Conservation (phyloP, 1,139 yeast species). For the Yamadazyma pseudoaaseri region DNA sequence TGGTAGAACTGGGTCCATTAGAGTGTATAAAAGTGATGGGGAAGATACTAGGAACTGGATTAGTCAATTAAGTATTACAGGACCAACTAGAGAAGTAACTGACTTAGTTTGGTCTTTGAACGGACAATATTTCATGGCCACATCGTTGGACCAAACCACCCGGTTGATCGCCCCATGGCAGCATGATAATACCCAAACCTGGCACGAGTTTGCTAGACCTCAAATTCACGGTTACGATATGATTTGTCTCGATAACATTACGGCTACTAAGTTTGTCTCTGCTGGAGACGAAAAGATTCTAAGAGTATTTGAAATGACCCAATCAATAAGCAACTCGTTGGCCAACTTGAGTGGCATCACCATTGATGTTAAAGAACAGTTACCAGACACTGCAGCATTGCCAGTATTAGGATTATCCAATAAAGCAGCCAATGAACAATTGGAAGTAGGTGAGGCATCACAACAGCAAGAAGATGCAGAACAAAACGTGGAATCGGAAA, state of each 20-base stretch:
- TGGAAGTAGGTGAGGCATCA: conserved; percentile 41
- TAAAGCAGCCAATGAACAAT: conserved; percentile 65
- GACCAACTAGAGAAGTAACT: conserved; percentile 72
- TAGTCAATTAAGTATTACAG: conserved; percentile 66
- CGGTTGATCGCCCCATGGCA: conserved; percentile 72
- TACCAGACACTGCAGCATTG: conserved; percentile 81
- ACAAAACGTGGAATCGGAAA: conserved; percentile 31
- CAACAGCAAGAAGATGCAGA: conserved; percentile 37
- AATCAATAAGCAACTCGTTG: conserved; percentile 65
- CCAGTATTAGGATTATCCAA: conserved; percentile 95
- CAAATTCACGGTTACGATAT: conserved; percentile 98
- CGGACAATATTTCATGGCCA: conserved; percentile 69
- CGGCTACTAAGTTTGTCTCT: conserved; percentile 69
- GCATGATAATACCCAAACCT: conserved; percentile 29
- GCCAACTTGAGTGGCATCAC: conserved; percentile 51
- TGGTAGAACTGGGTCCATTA: conserved; percentile 92
- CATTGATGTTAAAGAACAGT: conserved; percentile 21
- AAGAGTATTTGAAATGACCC: conserved; percentile 89
- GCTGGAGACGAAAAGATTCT: conserved; percentile 96
- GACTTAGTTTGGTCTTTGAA: conserved; percentile 76
- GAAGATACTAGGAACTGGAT: conserved; percentile 45
- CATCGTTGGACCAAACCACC: conserved; percentile 91
- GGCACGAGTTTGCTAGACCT: conserved; percentile 96
- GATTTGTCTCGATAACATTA: conserved; percentile 73
- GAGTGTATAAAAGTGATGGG: conserved; percentile 59